Base-by-base conservation (phyloP, 1,139 yeast genomes). In the Arxiozyma slooffiae region DNA sequence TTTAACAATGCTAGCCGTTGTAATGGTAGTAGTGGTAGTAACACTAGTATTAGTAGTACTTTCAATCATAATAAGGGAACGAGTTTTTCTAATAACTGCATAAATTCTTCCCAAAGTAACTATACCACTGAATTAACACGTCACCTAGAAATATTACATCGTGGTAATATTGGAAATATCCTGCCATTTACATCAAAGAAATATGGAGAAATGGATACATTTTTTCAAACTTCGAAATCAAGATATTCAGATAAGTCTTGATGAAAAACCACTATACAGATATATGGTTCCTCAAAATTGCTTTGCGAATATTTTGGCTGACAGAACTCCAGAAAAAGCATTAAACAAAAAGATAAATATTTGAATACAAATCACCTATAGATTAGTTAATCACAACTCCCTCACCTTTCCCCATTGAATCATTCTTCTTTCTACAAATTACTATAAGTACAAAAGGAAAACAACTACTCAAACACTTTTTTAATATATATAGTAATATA, bases 121-220 rank as follows among this genome's bases (percentile, higher is more conserved):
- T 6, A 22, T 39, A 11, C 30, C 22, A 3, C 42, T 16, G 44
- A 41, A 41, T 26, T 41, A n/a, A 26, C 38, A 1, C 36, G 44
- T 18, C 44, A 41, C n/a, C 26, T 41, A 26, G 44, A 41, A 23
- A 44, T 37, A 20, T 18, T 41, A 41, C 44, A 41, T 8, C 21
- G 44, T 24, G 49, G 46, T 14, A 47, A 47, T n/a, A 41, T 41
- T 37, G 49, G 49, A 11, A 34, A 38, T 23, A 36, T 47, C 16
- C 38, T 47, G 17, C 41, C 17, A 16, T 47, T 47, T 17, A 47
- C 49, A 3, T 24, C 49, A 16, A 41, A 41, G 17, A 40, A 41
- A 38, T 47, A 47, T 20, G 49, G 49, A n/a, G 36, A 41, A 9
- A 24, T 21, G 34, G 49, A 47, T 38, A 41, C 49, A n/a, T 47